Evolutionary conservation across 371 early-diverging fungal species (phyloP).

Genomic region (Nosema muscidifuracis): DNA sequence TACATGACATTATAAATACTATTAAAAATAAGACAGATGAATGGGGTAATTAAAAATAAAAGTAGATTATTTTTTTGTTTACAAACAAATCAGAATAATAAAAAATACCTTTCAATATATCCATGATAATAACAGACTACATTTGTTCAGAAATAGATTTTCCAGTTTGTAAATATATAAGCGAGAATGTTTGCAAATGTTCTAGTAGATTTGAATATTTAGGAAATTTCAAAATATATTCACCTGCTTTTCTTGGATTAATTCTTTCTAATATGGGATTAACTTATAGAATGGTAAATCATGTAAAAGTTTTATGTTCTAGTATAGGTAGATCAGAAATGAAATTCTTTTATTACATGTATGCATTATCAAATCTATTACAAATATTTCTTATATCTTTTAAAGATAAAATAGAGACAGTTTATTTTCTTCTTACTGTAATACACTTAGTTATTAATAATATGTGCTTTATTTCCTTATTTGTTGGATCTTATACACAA

Average conservation of each 20-base stretch:
- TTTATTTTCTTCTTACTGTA: conserved; percentile 9
- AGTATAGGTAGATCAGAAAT: conserved; percentile 55
- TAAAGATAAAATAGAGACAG: neutral
- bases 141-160: conserved; percentile 47
- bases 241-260: conserved; percentile 44
- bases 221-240: conserved; percentile 21
- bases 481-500: conserved; percentile 39
- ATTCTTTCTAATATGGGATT: conserved; percentile 23
- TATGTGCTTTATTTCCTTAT: conserved; percentile 44
- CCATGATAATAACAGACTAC: conserved; percentile 1
- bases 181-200: conserved; percentile 16
- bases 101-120: neutral
- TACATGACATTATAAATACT: too few relatives aligned
- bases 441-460: conserved; percentile 35
- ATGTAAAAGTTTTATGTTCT: conserved; percentile 44
- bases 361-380: conserved; percentile 29
- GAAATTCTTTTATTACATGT: conserved; percentile 50
- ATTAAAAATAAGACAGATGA: too few relatives aligned
- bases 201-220: conserved; percentile 18
- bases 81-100: neutral
- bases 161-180: conserved; percentile 43
- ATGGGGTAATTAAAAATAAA: too few relatives aligned
- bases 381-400: conserved; percentile 29
- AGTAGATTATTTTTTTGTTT: neutral
- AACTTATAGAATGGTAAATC: conserved; percentile 33